Percentiles rank a stretch among this genome's conserved stretches.
phyloP scores from a whole-genome alignment of 1,284 basidiomycete genomes.

The Tylopilus sp. region DNA sequence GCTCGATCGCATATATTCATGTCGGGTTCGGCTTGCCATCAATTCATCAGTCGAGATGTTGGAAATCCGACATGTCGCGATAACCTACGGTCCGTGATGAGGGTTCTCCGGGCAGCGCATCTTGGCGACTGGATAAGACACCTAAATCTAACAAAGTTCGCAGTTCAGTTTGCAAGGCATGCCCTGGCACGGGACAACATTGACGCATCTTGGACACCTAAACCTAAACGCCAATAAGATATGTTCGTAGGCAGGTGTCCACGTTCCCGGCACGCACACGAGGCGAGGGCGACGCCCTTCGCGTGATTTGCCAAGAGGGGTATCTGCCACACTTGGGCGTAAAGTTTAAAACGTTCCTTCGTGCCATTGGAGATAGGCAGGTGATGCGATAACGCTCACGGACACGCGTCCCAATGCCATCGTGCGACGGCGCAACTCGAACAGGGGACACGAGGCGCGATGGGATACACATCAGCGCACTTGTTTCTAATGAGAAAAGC shows the following conservation, averaged over 20 bases:
- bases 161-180: neutral
- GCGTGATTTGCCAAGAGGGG: neutral
- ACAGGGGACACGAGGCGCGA: neutral
- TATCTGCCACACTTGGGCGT: neutral
- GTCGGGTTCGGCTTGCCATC: neutral
- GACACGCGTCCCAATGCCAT: neutral
- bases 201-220: neutral
- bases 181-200: neutral
- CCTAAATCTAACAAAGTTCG: neutral
- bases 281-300: neutral
- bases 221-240: neutral
- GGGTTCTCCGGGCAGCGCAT: neutral
- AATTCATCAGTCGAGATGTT: neutral
- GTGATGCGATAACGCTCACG: neutral
- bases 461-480: neutral
- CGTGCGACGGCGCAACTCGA: neutral
- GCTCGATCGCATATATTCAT: neutral
- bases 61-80: neutral
- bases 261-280: neutral
- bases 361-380: neutral
- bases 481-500: neutral
- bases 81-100: neutral
- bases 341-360: neutral
- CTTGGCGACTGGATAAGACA: too few species aligned
- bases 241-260: neutral